A percentile compares a stretch with the other conserved stretches of the same genome.
Evolutionary conservation across 805 yeast genomes (phyloP).

Genomic region (Teunomyces panamensis): DNA sequence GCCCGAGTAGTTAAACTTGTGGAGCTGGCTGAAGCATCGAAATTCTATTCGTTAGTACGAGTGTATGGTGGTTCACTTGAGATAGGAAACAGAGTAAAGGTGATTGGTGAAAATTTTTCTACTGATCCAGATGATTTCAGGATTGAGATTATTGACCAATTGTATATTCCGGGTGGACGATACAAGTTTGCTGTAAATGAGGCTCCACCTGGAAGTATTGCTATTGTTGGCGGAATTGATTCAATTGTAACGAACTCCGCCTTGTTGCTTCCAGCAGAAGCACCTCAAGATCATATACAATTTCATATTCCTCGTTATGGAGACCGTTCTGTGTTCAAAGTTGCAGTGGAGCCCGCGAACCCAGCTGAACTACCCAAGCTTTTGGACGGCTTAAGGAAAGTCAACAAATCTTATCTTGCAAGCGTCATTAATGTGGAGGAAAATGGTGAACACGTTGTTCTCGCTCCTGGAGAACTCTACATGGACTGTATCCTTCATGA

Average conservation of each 20-base stretch:
- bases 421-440: constrained; percentile 73
- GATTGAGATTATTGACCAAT: constrained; percentile 36
- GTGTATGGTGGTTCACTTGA: constrained; percentile 59
- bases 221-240: constrained; percentile 63
- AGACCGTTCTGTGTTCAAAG: constrained; percentile 62
- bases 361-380: constrained; percentile 79
- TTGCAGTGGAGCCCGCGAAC: constrained; percentile 76
- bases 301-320: constrained; percentile 23
- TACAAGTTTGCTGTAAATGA: constrained; percentile 55
- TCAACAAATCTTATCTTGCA: constrained; percentile 64
- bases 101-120: constrained; percentile 55
- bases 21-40: constrained; percentile 51
- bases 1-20: constrained; percentile 49
- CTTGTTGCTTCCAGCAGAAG: constrained; percentile 41
- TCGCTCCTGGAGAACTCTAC: constrained; percentile 86
- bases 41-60: constrained; percentile 58
- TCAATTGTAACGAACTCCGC: constrained; percentile 57
- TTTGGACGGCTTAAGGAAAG: constrained; percentile 62
- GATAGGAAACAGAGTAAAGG: constrained; percentile 44
- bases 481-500: constrained; percentile 82
- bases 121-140: constrained; percentile 54
- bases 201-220: constrained; percentile 66
- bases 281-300: constrained; percentile 28
- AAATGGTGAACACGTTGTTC: constrained; percentile 78
- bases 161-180: constrained; percentile 66